Evolutionary conservation across 2,329 filamentous ascomycete genomes (phyloP), one percentile per base, ranked within the genome.

Genomic region (Curvularia spicifera): DNA sequence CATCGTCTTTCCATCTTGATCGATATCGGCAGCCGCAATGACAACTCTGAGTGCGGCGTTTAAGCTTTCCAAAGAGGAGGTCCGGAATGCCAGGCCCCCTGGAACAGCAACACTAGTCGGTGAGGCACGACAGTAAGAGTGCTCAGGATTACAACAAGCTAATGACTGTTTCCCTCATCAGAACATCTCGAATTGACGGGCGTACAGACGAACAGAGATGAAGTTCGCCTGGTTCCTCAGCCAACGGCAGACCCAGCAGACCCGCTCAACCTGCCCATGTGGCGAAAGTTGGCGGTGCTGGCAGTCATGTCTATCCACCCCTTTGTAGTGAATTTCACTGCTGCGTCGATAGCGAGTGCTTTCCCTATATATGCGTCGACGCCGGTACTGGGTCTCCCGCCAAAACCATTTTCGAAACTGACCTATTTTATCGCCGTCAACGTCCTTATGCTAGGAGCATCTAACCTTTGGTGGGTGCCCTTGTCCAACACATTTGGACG

Each of bases 381-480:
- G 5, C 65, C 71, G 13, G 60, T 73, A 9, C 67, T 75, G 28
- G 73, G 70, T 1, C 49, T 72, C 1, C 71, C 71, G 7, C 72
- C 72, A 1, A 71, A 65, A 48, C 49, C 64, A 1, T 76, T 78
- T 53, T 66, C 67, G 2, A 56, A 66, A 28, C 63, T 80, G 22
- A 72, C 71, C 4, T 72, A 79, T 39, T 64, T 80, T 13, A 65
- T 77, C 18, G 74, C 78, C 2, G 76, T 72, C 33, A 79, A 79
- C 44, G 68, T 75, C 10, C 66, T 80, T 6, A 71, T 79, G 61
- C 53, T 77, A 7, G 78, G 78, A 2, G 68, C 64, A 5, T 72
- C 75, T 0, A 80, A 80, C 53, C 57, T 80, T 53, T 73, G 72
- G 61, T 79, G 77, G 78, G 75, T 79, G 4, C 78, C 78, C 2